Conservation (phyloP, 2,329 filamentous ascomycete genomes). For the Tolypocladium ophioglossoides region DNA sequence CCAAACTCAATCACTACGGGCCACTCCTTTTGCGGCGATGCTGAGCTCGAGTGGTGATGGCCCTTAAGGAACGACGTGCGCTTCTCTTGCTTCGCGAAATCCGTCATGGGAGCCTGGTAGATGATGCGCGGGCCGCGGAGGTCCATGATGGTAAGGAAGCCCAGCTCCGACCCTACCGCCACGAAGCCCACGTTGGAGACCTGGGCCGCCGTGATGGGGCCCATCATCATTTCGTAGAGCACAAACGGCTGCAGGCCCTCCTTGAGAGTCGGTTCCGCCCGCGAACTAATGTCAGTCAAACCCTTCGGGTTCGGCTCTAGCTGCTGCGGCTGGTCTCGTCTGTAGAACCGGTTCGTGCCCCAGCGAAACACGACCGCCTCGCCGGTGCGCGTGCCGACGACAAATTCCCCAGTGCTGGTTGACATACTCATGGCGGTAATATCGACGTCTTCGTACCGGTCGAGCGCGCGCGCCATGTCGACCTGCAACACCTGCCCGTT, state of each 20-base stretch:
- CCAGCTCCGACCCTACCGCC: slow-evolving; percentile 74
- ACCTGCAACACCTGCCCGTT: slow-evolving; percentile 74
- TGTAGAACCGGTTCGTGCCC: slow-evolving; percentile 67
- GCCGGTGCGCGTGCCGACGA: slow-evolving; percentile 69
- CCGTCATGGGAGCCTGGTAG: slow-evolving; percentile 59
- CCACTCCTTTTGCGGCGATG: slow-evolving; percentile 50
- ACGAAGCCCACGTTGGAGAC: slow-evolving; percentile 92
- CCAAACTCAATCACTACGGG: slow-evolving; percentile 80
- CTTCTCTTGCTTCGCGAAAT: slow-evolving; percentile 69
- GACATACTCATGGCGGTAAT: slow-evolving; percentile 74
- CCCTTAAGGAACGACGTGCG: slow-evolving; percentile 57
- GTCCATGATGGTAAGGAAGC: slow-evolving; percentile 73
- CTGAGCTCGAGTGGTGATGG: slow-evolving; percentile 19
- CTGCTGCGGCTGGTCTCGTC: slow-evolving; percentile 43
- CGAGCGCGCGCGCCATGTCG: slow-evolving; percentile 73
- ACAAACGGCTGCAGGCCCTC: slow-evolving; percentile 74
- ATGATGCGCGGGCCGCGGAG: slow-evolving; percentile 80
- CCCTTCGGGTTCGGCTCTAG: slow-evolving; percentile 54
- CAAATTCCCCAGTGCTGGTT: slow-evolving; percentile 73
- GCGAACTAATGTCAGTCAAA: slow-evolving; percentile 62
- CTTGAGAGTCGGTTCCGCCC: slow-evolving; percentile 62
- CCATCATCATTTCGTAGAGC: slow-evolving; percentile 74
- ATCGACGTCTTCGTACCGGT: slow-evolving; percentile 65
- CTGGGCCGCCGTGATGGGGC: slow-evolving; percentile 66
- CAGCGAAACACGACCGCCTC: slow-evolving; percentile 82